Conservation (phyloP, 1,139 yeast genomes). For the Saccharomyces hybrid region DNA sequence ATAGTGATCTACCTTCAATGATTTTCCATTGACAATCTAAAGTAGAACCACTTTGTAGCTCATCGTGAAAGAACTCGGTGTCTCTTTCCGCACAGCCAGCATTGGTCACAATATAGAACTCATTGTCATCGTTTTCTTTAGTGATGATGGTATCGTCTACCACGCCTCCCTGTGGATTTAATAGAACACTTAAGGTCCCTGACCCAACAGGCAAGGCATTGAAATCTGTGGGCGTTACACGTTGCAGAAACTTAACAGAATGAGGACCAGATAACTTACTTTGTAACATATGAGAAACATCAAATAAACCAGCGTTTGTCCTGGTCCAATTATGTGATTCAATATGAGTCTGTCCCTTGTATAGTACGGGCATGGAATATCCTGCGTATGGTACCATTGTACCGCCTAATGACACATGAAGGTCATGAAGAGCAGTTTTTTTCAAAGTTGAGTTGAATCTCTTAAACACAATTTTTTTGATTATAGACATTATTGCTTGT, state of each 20-base stretch:
- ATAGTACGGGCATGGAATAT: constrained; percentile 86
- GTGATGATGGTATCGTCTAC: constrained; percentile 88
- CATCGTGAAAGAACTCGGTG: constrained; percentile 47
- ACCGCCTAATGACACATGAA: constrained; percentile 73
- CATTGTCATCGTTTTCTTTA: constrained; percentile 62
- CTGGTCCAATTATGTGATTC: constrained; percentile 96
- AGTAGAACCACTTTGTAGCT: constrained; percentile 32
- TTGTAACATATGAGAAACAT: constrained; percentile 96
- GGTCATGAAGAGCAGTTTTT: constrained; percentile 75
- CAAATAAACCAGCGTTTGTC: constrained; percentile 79
- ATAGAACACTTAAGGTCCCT: constrained; percentile 70
- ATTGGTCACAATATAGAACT: constrained; percentile 87
- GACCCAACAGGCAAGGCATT: constrained; percentile 45
- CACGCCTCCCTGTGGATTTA: constrained; percentile 69
- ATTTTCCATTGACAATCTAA: constrained; percentile 49
- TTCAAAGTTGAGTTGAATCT: constrained; percentile 33
- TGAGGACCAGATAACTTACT: constrained; percentile 67
- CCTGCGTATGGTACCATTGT: constrained; percentile 96
- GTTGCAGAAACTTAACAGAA: constrained; percentile 63
- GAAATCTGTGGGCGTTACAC: constrained; percentile 81
- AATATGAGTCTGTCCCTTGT: constrained; percentile 73
- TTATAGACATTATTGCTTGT: background rate
- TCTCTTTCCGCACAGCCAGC: constrained; percentile 93
- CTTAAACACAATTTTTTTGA: constrained; percentile 14
- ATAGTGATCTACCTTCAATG: constrained; percentile 60